A percentile compares a stretch with the other conserved stretches of the same genome.
Evolutionary conservation across 2,329 filamentous ascomycete species (phyloP).

Genomic region (Fusarium sp.): DNA sequence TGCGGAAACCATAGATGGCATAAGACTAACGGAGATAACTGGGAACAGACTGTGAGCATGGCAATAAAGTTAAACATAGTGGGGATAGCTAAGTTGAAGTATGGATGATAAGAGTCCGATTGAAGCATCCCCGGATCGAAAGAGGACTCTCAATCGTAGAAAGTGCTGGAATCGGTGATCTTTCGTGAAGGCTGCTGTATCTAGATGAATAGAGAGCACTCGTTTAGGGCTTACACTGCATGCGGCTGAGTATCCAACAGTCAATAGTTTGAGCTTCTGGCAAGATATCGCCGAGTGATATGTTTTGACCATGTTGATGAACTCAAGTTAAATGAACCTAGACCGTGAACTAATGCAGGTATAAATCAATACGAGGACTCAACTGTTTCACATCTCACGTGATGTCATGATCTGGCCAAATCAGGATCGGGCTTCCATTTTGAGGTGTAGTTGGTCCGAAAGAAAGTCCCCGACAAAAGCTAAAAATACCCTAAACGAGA

Average conservation of each 20-base stretch:
- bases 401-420: background rate
- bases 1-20: background rate
- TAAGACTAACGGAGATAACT: background rate
- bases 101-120: background rate
- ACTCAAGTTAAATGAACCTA: no score
- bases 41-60: background rate
- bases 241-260: background rate
- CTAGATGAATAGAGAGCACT: background rate
- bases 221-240: background rate
- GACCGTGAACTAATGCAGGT: background rate
- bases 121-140: background rate
- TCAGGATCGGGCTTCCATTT: background rate
- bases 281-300: no score
- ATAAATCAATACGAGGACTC: background rate
- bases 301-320: no score
- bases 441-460: background rate
- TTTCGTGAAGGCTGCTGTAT: background rate
- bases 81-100: background rate
- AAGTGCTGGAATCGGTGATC: background rate
- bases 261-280: background rate
- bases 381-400: background rate
- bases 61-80: background rate
- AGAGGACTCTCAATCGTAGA: background rate
- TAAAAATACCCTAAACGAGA: constrained; percentile 12
- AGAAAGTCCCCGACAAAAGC: background rate